Base-by-base conservation (phyloP, 2,329 filamentous ascomycete genomes). In the Colletotrichum viniferum region DNA sequence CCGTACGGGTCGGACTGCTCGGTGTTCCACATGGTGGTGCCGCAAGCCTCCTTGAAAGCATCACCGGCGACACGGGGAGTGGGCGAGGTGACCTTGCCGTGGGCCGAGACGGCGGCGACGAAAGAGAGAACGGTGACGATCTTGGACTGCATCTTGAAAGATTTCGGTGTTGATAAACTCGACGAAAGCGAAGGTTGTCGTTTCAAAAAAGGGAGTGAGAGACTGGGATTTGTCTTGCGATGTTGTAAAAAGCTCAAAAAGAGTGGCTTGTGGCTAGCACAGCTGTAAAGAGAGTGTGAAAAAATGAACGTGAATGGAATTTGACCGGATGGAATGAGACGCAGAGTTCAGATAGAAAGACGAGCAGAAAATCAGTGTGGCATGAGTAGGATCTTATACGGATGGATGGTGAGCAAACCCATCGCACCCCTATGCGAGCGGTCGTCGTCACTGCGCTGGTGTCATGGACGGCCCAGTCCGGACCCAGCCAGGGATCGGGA, bases 1-100 rank as follows among this genome's bases (percentile, higher is more conserved):
- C 84, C 83, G 65, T 60, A 76, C 38, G 74, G 71, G 78, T 85
- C 83, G 56, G 82, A 69, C 18, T 78, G 71, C 71, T 78, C 74
- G 36, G 74, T 79, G 77, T 78, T 79, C 74, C 74, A 77, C 24
- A 79, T 71, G 70, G 77, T 77, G 61, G 61, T 70, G 61, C 79
- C 79, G 73, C 79, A 80, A 30, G 77, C 79, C 38, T 70, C 74
- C 77, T 78, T 74, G 77, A 79, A 79, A 62, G 78, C 78, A 28
- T 77, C 75, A 24, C 79, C 79, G 43, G 76, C 73, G 10, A 56
- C 26, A 36, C 79, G 78, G 55, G 78, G 60, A 3, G 76, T 30
- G 16, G 79, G 79, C 14, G 28, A 36, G 26, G 65, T 76, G 70
- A 80, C 74, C 28, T 78, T 78, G 61, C 79, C 79, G 70, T 80